Percentiles rank a stretch among this genome's conserved stretches.
Evolutionary conservation across 225 moss, liverwort and hornwort genomes (phyloP).

Genomic region (Climacium dendroides): DNA sequence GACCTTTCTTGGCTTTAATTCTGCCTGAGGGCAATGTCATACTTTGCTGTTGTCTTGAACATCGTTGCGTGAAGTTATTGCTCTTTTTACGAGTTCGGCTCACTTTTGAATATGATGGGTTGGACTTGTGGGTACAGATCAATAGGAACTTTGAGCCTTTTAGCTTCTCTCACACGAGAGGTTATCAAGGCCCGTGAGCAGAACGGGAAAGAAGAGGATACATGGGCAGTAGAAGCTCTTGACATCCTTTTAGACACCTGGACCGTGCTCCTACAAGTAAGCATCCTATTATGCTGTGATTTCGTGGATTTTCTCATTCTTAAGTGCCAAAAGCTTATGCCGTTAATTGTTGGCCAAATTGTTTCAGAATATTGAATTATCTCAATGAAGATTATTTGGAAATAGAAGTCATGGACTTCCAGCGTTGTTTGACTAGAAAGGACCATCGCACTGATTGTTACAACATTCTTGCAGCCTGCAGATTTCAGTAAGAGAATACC

Average conservation of each 20-base stretch:
- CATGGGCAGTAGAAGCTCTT: conserved; percentile 91
- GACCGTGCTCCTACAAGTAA: conserved; percentile 95
- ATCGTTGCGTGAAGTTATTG: neutral
- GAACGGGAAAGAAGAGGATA: conserved; percentile 68
- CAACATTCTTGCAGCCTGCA: conserved; percentile 60
- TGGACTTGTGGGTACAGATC: conserved; percentile 35
- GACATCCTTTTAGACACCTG: conserved; percentile 92
- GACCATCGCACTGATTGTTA: neutral
- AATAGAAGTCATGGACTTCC: neutral
- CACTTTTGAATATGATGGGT: neutral
- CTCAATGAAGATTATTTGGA: neutral
- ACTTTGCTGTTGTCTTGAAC: neutral
- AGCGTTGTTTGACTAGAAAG: neutral
- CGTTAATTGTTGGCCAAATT: neutral
- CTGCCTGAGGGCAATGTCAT: neutral
- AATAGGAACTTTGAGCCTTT: conserved; percentile 78
- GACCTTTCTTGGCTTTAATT: neutral
- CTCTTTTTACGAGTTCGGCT: neutral
- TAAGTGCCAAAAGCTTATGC: neutral
- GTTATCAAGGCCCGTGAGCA: conserved; percentile 76
- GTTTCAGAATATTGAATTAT: neutral
- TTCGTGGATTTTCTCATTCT: neutral
- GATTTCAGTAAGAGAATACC: conserved; percentile 98
- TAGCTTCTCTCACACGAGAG: conserved; percentile 96
- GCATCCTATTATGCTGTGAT: neutral